phyloP scores from a whole-genome alignment of 2,329 filamentous ascomycete species.

The Phaeophleospora eucalypticola region DNA sequence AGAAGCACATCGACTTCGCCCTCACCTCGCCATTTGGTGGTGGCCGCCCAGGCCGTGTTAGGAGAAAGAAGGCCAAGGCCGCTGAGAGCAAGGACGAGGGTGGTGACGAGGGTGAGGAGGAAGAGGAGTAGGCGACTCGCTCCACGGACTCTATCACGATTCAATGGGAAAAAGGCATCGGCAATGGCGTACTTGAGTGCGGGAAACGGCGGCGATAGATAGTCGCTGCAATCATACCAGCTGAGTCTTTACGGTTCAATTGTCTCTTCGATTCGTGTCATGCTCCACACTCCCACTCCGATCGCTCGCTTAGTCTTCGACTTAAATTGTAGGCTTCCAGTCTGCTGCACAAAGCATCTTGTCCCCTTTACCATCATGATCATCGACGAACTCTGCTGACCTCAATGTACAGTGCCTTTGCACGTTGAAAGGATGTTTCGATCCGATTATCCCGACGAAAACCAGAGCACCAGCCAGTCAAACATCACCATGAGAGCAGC shows the following conservation, averaged over 20 bases:
- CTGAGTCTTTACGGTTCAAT: conserved; percentile 8
- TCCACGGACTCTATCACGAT: conserved; percentile 17
- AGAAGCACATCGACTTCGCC: conserved; percentile 99
- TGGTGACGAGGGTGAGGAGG: conserved; percentile 79
- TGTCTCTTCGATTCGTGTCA: neutral
- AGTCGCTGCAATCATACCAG: conserved; percentile 12
- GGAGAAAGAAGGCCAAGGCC: conserved; percentile 99
- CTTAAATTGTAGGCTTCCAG: neutral
- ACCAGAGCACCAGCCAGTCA: too few species aligned
- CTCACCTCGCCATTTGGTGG: conserved; percentile 97
- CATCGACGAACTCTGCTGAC: neutral
- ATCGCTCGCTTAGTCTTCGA: neutral
- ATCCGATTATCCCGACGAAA: too few species aligned
- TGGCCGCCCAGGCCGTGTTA: conserved; percentile 93
- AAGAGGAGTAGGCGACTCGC: conserved; percentile 32
- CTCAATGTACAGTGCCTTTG: neutral
- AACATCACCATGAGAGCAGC: too few species aligned
- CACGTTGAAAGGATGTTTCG: neutral
- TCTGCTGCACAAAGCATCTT: too few species aligned
- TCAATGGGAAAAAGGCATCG: conserved; percentile 20
- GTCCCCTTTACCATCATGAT: too few species aligned
- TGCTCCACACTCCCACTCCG: neutral
- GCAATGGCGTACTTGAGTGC: conserved; percentile 16
- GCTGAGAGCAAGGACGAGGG: conserved; percentile 78
- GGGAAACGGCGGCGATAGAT: conserved; percentile 7